Base-by-base conservation (phyloP, 768 basidiomycete genomes). In the Hygrophoropsis aurantiaca region DNA sequence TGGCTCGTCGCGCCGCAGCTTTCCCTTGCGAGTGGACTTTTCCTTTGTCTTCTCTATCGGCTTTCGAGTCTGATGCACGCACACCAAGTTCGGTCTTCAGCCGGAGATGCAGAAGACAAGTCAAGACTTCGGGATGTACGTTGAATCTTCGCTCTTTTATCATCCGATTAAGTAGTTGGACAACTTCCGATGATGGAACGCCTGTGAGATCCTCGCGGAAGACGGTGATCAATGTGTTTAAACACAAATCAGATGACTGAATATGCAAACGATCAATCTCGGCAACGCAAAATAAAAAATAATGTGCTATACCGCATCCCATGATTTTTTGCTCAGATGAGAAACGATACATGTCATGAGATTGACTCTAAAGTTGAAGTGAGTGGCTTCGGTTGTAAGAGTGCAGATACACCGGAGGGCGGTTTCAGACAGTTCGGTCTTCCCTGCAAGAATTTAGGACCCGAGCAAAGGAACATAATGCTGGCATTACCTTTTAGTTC, bases 351-450 rank as follows among this genome's bases (percentile, higher is more conserved):
- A 85, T 50, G 83, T 84, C 82, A 97, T 91, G 56, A 99, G 78
- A 71, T 98, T 97, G 54, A 81, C 76, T 37, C 90, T 82, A 66
- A 97, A 98, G 71, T 98, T 99, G 82, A 99, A 99, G 69, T 98
- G 94, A 11, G 91, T 88, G 51, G 84, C 81, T 60, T 91, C 85
- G 16, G 78, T 76, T 20, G 93, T 72, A 36, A 98, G 75, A 5
- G 85, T 85, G 68, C 94, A 94, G 78, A 98, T 86, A 67, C 86
- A 91, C 60, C 81, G 85, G 44, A 98, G 74, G 40, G 86, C 81
- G 8, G 84, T 66, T 43, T 85, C 82, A 20, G 82, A 74, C 15
- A 94, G 67, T 42, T 82, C 82, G 46, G 73, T 80, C 55, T 78
- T 87, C 30, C 72, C 85, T 92, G 53, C 34, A 53, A 63, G 50